Base-by-base conservation (phyloP, 495 filamentous ascomycete species). In the Peziza echinospora region DNA sequence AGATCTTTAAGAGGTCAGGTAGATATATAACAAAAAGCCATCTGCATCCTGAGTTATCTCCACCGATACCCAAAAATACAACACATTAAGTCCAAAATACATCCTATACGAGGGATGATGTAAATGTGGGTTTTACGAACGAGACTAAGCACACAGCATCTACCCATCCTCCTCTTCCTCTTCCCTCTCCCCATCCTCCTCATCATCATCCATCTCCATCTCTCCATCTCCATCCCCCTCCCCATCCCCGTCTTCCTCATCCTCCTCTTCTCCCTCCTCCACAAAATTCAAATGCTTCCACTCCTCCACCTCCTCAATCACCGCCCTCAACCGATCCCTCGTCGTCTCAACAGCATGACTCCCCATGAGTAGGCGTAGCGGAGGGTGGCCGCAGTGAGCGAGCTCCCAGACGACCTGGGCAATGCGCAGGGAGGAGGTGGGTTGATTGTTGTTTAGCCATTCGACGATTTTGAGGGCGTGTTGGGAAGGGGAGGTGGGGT, bases 401-500 rank as follows among this genome's bases (percentile, higher is more conserved):
- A 96, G 65, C 67, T 96, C 84, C 89, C 89, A 96, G 6, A 94
- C 79, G 50, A 94, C 65, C 67, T 94, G 82, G n/a, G 86, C 86
- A 47, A 84, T 84, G 63, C 89, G 89, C 43, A 93, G 78, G 8
- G 84, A 84, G 53, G 81, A 91, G 7, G 83, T 87, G 3, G 87
- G 89, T 63, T 94, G 85, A 47, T 80, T 74, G 48, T 93, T 83
- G 17, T 80, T 80, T 1, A 96, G 65, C 89, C 89, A 96, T 62
- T 89, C 81, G n/a, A 94, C 71, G 76, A 96, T 87, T 16, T 89
- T 70, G 53, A 81, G 80, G 9, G 87, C 84, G 63, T 97, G 89
- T 21, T 84, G 71, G 5, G 89, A 82, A 1, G 89, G 89, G 21
- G 78, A 71, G 0, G 76, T 81, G 3, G 77, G 61, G 5, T 76